Base-by-base conservation (phyloP, 352 stramenopile genomes). In the Phytophthora citricola region DNA sequence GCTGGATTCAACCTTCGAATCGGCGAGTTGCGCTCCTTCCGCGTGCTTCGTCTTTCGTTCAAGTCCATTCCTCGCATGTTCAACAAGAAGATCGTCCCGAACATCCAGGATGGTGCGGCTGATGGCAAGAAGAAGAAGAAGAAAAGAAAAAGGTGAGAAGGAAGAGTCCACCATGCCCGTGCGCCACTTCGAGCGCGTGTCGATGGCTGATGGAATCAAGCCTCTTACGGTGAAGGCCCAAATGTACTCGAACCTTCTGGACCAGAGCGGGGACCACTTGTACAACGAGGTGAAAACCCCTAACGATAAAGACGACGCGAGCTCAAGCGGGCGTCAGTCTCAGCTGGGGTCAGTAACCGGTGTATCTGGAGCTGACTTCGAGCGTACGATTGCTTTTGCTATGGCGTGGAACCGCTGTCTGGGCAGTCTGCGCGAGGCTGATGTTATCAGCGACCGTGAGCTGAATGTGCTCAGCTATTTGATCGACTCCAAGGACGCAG, bases 331-430 rank as follows among this genome's bases (percentile, higher is more conserved):
- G n/a, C 79, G 79, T 50, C 72, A 77, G 11, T 94, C 85, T 24
- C 76, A 82, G 47, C 56, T 94, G 22, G 84, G 81, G 0, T 91
- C 84, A 4, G 81, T 95, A 40, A 93, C 84, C 0, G 87, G 87
- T 34, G 74, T 95, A 26, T 92, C 82, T 6, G 88, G 86, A 41
- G 81, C 84, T 7, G 85, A 93, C 50, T 96, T 94, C 61, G 85
- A 94, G 63, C 86, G 88, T 20, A 92, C 87, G 40, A 93, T 94
- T 57, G 74, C 88, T 24, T 96, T 96, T 50, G 88, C 88, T 7
- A 94, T 94, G 85, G 88, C 88, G 15, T 96, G 88, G 88, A 96
- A 96, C 50, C 85, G 83, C 7, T 94, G 83, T 29, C 53, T 96
- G 32, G 62, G 63, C 12, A 93, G 82, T 71, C 64, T 96, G 45